Conservation (phyloP, 768 basidiomycete species). For the Mycena epipterygia region DNA sequence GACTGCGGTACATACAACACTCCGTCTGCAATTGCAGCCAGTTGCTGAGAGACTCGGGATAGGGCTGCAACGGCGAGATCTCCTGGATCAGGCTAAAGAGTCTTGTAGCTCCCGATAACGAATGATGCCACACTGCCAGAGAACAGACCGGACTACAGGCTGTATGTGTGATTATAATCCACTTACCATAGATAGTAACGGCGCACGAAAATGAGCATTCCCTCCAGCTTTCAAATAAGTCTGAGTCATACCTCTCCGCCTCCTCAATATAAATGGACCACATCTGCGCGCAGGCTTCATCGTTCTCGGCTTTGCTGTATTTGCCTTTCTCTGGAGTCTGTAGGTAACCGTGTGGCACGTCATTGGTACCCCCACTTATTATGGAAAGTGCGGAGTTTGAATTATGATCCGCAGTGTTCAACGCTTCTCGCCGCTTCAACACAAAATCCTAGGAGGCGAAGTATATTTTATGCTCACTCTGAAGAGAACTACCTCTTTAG, state of each 20-base stretch:
- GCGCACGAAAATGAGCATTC: conserved; percentile 10
- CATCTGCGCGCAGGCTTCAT: not conserved
- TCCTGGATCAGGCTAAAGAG: not conserved
- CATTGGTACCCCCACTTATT: too few species aligned
- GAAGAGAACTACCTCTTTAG: too few species aligned
- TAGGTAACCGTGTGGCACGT: too few species aligned
- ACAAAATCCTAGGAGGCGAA: too few species aligned
- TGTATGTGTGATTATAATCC: too few species aligned
- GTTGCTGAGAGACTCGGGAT: not conserved
- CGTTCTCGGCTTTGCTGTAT: not conserved
- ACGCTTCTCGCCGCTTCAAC: too few species aligned
- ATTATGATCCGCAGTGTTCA: too few species aligned
- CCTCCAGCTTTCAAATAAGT: conserved; percentile 20
- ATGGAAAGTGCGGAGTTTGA: too few species aligned
- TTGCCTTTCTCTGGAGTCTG: too few species aligned
- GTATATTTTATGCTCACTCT: too few species aligned
- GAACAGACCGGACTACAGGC: conserved; percentile 19
- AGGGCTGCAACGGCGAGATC: conserved; percentile 1
- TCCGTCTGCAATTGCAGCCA: not conserved
- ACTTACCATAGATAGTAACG: too few species aligned
- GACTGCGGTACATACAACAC: not conserved
- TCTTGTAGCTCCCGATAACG: conserved; percentile 24
- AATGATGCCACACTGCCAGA: conserved; percentile 25
- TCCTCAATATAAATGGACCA: conserved; percentile 12
- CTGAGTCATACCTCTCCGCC: conserved; percentile 18